Conservation (phyloP, 148 eudicot genomes). For the Nyssa sinensis region DNA sequence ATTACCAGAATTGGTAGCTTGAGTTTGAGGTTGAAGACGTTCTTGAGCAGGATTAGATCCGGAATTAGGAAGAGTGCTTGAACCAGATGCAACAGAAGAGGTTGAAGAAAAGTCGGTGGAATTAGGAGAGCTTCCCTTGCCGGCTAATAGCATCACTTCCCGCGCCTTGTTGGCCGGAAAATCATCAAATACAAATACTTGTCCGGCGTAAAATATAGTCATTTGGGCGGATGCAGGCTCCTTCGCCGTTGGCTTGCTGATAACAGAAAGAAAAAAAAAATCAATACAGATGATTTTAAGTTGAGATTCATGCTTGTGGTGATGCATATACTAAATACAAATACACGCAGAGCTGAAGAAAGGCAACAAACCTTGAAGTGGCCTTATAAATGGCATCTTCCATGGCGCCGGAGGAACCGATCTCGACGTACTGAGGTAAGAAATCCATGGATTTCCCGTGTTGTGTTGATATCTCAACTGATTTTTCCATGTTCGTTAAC, state of each 20-base stretch:
- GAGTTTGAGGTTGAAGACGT: neutral
- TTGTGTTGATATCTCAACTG: slow-evolving; percentile 3
- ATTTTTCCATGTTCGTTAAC: slow-evolving; percentile 14
- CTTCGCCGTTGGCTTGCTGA: slow-evolving; percentile 6
- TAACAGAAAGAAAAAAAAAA: neutral
- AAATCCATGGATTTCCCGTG: slow-evolving; percentile 4
- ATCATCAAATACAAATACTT: slow-evolving; percentile 53
- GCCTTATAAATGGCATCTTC: slow-evolving; percentile 1
- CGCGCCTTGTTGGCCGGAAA: slow-evolving; percentile 45
- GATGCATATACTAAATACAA: too few relatives aligned
- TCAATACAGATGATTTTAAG: neutral
- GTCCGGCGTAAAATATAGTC: slow-evolving; percentile 71
- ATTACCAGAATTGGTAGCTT: slow-evolving; percentile 23
- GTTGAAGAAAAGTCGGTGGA: neutral
- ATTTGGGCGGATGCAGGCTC: slow-evolving; percentile 35
- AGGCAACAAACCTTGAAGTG: slow-evolving; percentile 19
- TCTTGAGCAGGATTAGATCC: neutral
- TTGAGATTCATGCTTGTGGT: too few relatives aligned
- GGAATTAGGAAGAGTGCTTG: neutral
- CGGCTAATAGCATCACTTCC: slow-evolving; percentile 47
- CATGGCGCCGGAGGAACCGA: neutral
- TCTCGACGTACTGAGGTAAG: slow-evolving; percentile 9
- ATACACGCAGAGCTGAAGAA: neutral
- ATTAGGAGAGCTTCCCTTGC: slow-evolving; percentile 10
- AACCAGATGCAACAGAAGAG: neutral